These are phyloP conservation scores for Kuraishia capsulata DNA, from an alignment of 805 yeast genomes.

Conservation along the genomic window DNA sequence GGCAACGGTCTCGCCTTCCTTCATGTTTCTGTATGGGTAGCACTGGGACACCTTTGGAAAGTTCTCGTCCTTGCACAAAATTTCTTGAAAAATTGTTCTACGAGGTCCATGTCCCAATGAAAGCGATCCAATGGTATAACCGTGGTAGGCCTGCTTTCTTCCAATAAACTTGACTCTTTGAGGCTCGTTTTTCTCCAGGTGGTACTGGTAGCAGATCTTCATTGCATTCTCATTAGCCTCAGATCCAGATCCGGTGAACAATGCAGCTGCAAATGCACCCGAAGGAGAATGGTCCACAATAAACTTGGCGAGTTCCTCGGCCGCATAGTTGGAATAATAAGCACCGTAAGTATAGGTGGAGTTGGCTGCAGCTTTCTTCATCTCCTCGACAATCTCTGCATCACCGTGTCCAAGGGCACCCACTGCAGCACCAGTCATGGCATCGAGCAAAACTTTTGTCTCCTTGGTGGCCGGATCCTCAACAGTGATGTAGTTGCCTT, in stretches of 20 bases:
- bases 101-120: constrained; percentile 29
- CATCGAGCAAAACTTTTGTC: constrained; percentile 27
- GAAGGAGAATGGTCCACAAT: constrained; percentile 30
- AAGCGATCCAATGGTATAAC: constrained; percentile 37
- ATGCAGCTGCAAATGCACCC: constrained; percentile 27
- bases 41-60: constrained; percentile 20
- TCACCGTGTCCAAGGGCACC: constrained; percentile 37
- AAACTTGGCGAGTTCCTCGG: constrained; percentile 35
- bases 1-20: constrained; percentile 26
- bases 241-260: constrained; percentile 62
- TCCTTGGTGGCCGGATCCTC: constrained; percentile 32
- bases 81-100: constrained; percentile 22
- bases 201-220: constrained; percentile 52
- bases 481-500: constrained; percentile 30
- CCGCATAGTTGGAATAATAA: constrained; percentile 25
- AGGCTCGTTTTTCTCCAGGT: constrained; percentile 31
- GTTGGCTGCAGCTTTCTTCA: constrained; percentile 25
- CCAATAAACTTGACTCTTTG: constrained; percentile 31
- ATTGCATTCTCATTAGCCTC: constrained; percentile 78
- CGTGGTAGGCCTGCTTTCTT: constrained; percentile 38
- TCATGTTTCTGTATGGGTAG: constrained; percentile 22
- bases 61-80: constrained; percentile 13
- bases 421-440: constrained; percentile 46
- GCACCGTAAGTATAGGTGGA: constrained; percentile 27
- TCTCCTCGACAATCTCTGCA: constrained; percentile 27